Base-by-base conservation (phyloP, 805 yeast genomes). In the Cyberlindnera euphorbiae region DNA sequence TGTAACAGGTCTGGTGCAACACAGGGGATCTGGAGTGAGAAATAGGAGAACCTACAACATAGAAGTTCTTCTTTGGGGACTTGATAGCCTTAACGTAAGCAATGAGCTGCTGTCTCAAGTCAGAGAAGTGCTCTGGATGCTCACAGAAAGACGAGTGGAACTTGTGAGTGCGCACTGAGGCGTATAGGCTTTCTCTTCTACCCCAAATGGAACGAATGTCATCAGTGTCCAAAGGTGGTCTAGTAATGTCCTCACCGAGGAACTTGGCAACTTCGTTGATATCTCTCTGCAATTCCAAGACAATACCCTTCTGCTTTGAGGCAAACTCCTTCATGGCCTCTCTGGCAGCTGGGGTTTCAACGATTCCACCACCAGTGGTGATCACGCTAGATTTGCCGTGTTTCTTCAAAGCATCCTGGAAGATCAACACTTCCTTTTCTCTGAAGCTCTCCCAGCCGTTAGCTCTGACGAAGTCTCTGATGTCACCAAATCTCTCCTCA, bases 351-450 rank as follows among this genome's bases (percentile, higher is more conserved):
- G 69, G 69, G 26, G 72, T 72, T 61, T 90, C 97, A 18, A 93
- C 95, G 42, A 93, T 69, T 8, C 99, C 99, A 29, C 99, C 99
- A 23, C 99, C 99, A 33, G 96, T 85, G 0, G 97, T 85, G 36
- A 90, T 71, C 16, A 90, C 83, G 50, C 78, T 67, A 21, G 66
- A 58, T 13, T 58, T 55, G 4, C 71, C 66, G 38, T 64, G 56
- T 10, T 55, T 49, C 5, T 48, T 40, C 14, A 83, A 44, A 21
- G 70, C 64, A 31, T 75, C 73, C 33, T 69, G 60, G 44, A 84
- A 73, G 28, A 83, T 62, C 28, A 61, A 63, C 6, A 72, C 49
- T 58, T 93, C 99, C 35, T 66, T 60, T 18, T 57, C 64, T 42
- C 99, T 77, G 71, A 93, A 93, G 17, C 64, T 73, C n/a, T 77